These are phyloP conservation scores for Lepidium africanum DNA, from an alignment of 345 rosid species.

Conservation along the genomic window DNA sequence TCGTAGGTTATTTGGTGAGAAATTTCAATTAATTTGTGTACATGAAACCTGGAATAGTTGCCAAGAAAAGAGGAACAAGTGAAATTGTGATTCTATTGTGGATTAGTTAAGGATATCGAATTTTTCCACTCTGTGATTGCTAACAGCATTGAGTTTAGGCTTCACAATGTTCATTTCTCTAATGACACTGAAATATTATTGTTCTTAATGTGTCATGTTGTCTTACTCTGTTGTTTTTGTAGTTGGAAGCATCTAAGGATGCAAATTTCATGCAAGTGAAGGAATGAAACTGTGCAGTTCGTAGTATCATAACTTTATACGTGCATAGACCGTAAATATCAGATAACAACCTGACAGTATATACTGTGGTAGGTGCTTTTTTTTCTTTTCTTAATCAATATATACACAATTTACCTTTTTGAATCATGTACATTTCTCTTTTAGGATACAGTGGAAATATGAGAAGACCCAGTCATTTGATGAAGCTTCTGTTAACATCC, in stretches of 20 bases:
- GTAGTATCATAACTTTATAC: neutral
- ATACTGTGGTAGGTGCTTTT: neutral
- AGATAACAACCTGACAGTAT: neutral
- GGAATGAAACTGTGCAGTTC: neutral
- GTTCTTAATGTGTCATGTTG: neutral
- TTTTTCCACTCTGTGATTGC: neutral
- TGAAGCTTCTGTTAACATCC: conserved; percentile 66
- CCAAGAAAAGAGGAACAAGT: neutral
- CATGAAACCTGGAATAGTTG: neutral
- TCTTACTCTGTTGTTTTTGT: neutral
- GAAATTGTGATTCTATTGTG: neutral
- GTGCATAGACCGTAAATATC: neutral
- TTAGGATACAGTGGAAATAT: conserved; percentile 35
- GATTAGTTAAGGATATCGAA: neutral
- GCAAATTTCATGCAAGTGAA: neutral
- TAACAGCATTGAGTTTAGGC: neutral
- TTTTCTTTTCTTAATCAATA: neutral
- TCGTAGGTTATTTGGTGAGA: neutral
- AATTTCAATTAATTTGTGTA: neutral
- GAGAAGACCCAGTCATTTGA: conserved; percentile 60
- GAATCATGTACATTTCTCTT: neutral
- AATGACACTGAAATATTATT: neutral
- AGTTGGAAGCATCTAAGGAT: neutral
- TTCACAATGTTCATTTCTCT: neutral
- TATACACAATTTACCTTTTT: neutral